Conservation (phyloP, 805 yeast genomes). For the Metschnikowia vanudenii region DNA sequence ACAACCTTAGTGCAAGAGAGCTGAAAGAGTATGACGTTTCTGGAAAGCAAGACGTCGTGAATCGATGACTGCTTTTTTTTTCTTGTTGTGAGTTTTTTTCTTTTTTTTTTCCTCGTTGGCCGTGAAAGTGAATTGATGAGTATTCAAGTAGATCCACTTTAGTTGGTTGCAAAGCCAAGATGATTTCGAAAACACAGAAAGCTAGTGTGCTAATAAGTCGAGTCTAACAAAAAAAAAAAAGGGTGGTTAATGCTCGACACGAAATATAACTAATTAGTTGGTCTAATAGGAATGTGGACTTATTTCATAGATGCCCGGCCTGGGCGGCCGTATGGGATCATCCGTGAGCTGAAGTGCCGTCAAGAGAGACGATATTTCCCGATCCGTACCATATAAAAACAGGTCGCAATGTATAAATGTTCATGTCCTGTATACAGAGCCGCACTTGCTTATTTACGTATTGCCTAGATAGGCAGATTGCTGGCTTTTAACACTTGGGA, state of each 20-base stretch:
- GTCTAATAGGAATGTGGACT: not conserved
- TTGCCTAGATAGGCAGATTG: slow-evolving; percentile 2
- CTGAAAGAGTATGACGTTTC: no score
- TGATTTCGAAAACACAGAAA: not conserved
- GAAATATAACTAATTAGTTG: not conserved
- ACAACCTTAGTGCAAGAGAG: not conserved
- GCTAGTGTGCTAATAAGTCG: not conserved
- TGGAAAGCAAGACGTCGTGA: no score
- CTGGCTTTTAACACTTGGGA: not conserved
- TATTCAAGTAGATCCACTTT: no score
- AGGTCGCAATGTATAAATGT: not conserved
- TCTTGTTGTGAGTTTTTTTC: no score
- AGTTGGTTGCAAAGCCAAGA: no score
- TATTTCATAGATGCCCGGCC: not conserved
- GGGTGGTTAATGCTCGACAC: not conserved
- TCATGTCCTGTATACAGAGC: not conserved
- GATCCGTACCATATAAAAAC: slow-evolving; percentile 1
- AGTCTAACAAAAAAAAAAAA: not conserved
- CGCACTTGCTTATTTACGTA: not conserved
- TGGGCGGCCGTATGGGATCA: not conserved
- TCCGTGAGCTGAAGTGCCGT: not conserved
- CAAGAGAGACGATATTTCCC: slow-evolving; percentile 4
- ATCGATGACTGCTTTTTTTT: no score
- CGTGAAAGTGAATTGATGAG: no score
- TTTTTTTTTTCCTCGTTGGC: no score